These are phyloP conservation scores for Dovyalis caffra DNA, from an alignment of 345 rosid species.

Conservation along the genomic window DNA sequence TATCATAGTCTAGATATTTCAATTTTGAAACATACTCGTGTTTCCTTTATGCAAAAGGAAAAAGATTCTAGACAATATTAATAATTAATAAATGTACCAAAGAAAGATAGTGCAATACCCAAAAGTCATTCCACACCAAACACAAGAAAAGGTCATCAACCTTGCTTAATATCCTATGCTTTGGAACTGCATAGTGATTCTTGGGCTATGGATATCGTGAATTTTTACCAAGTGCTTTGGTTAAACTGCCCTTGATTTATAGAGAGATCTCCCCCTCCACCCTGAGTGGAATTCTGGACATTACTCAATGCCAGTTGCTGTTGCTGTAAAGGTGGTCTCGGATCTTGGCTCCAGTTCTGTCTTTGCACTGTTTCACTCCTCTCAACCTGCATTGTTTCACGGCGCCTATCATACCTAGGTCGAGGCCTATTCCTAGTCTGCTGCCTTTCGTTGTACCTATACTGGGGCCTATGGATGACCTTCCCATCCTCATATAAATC, in stretches of 20 bases:
- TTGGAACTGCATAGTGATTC: not conserved
- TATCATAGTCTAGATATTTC: too few relatives aligned
- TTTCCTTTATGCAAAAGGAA: too few relatives aligned
- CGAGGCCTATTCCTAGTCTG: conserved; percentile 55
- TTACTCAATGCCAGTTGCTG: conserved; percentile 19
- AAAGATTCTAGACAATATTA: too few relatives aligned
- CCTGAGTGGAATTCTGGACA: conserved; percentile 7
- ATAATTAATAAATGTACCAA: too few relatives aligned
- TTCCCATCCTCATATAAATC: conserved; percentile 82
- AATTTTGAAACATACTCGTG: too few relatives aligned
- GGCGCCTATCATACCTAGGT: conserved; percentile 67
- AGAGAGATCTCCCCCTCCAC: not conserved
- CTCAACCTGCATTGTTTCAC: conserved; percentile 70
- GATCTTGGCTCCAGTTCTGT: conserved; percentile 34
- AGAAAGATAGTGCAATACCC: too few relatives aligned
- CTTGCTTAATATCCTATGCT: not conserved
- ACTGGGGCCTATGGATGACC: conserved; percentile 85
- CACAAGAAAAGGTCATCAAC: not conserved
- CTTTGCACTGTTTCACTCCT: conserved; percentile 50
- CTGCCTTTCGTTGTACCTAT: conserved; percentile 57
- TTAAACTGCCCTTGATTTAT: conserved; percentile 16
- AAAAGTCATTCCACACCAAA: too few relatives aligned
- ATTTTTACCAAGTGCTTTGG: not conserved
- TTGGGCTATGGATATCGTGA: not conserved
- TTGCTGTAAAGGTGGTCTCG: conserved; percentile 26